Percentiles rank a stretch among this genome's conserved stretches.
Evolutionary conservation across 306 rosid species (phyloP).

Genomic region (Malus orientalis): DNA sequence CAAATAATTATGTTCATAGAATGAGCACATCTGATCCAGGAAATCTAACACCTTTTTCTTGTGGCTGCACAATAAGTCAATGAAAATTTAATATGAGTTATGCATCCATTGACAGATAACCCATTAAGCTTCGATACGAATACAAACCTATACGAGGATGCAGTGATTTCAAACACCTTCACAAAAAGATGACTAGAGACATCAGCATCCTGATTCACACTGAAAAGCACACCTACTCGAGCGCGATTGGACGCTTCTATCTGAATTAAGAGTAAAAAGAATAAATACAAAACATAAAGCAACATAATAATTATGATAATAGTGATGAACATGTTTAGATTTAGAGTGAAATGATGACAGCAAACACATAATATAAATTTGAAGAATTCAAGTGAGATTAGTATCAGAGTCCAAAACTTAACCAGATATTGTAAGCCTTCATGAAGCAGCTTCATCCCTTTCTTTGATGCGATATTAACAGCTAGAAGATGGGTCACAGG

Average conservation of each 20-base stretch:
- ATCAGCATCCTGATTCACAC: slow-evolving; percentile 44
- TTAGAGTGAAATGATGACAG: slow-evolving; percentile 3
- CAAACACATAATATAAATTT: slow-evolving; percentile 2
- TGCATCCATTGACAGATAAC: neutral
- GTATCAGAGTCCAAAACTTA: slow-evolving; percentile 15
- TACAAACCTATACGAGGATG: slow-evolving; percentile 71
- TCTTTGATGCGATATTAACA: slow-evolving; percentile 55
- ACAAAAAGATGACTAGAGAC: slow-evolving; percentile 46
- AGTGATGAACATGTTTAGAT: slow-evolving; percentile 3
- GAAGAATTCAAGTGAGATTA: slow-evolving; percentile 7
- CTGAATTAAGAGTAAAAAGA: slow-evolving; percentile 34
- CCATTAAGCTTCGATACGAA: neutral
- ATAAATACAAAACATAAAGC: neutral
- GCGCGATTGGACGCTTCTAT: slow-evolving; percentile 60
- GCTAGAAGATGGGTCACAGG: slow-evolving; percentile 88
- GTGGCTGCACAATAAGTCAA: slow-evolving; percentile 49
- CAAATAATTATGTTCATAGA: slow-evolving; percentile 55
- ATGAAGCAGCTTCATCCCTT: slow-evolving; percentile 68
- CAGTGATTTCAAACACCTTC: slow-evolving; percentile 62
- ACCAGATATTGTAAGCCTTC: slow-evolving; percentile 88
- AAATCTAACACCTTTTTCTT: slow-evolving; percentile 57
- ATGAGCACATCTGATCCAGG: slow-evolving; percentile 64
- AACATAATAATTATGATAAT: slow-evolving; percentile 6
- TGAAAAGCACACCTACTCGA: slow-evolving; percentile 74
- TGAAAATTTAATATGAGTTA: neutral